Base-by-base conservation (phyloP, 2,329 filamentous ascomycete genomes). In the Penicillium sp. region DNA sequence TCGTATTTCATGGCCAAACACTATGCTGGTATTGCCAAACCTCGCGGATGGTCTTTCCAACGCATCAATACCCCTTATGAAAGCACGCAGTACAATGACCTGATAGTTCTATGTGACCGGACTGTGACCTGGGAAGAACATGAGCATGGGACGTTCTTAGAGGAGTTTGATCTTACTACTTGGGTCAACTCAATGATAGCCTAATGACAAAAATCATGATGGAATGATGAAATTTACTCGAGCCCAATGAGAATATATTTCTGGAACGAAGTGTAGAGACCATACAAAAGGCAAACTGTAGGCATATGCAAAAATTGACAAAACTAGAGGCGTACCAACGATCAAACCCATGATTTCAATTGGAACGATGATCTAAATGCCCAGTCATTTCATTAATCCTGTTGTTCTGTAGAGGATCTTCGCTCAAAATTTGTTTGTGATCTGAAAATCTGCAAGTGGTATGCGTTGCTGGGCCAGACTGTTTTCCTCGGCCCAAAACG, bases 391-490 rank as follows among this genome's bases (percentile, higher is more conserved):
- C 5, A n/a, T 40, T 3, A 7, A n/a, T n/a, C 15, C 10, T 22
- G 19, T 45, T 15, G 42, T 26, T 45, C 22, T 13, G 22, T 24
- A 45, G n/a, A 24, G 19, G 6, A 22, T 24, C 3, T 22, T 24
- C 13, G 3, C 30, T 33, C 10, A 33, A 6, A 33, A 33, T 33
- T 33, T 33, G 12, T 33, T 33, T 33, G 9, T 12, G 30, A 33
- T 33, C 12, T 12, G 3, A 33, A 33, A 42, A 19, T 22, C 15
- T 24, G 8, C 17, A 50, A 51, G 68, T 70, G 44, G 63, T 56
- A 58, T 55, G 59, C 66, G 75, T 78, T 78, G 76, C 75, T 72
- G 66, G 63, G 74, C 63, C 69, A 69, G 72, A 73, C 65, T 62
- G 45, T 51, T 47, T 51, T 40, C 17, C 17, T 59, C 40, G 50